A percentile compares a stretch with the other conserved stretches of the same genome.
These are phyloP conservation scores for Lasiodiplodia sp. DNA, from an alignment of 2,329 filamentous ascomycete genomes.

Conservation along the genomic window DNA sequence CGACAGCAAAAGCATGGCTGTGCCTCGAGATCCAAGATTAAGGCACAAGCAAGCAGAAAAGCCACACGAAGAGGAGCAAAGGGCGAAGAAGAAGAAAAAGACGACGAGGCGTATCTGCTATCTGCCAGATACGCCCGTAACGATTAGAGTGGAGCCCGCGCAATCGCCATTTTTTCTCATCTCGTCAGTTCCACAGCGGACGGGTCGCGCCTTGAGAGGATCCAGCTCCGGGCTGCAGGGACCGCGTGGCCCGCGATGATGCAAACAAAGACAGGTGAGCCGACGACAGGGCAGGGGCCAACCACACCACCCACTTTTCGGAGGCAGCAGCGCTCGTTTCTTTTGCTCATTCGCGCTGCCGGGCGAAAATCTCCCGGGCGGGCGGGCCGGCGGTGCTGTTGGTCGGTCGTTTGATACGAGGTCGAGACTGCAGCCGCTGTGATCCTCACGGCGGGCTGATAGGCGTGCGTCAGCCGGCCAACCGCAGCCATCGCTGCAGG, in stretches of 20 bases:
- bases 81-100: conserved; percentile 1
- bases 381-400: conserved; percentile 22
- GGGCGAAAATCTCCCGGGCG: not conserved
- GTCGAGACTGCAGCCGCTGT: conserved; percentile 5
- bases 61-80: not conserved
- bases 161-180: conserved; percentile 4
- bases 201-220: conserved; percentile 3
- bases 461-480: conserved; percentile 10
- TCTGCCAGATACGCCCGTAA: conserved; percentile 25
- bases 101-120: not conserved
- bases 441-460: not conserved
- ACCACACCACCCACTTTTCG: conserved; percentile 25
- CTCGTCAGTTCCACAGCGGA: conserved; percentile 19
- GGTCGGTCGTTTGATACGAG: conserved; percentile 7
- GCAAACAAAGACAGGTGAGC: conserved; percentile 40
- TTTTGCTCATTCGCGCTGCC: conserved; percentile 7
- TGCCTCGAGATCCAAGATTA: conserved; percentile 1
- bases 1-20: conserved; percentile 6
- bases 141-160: conserved; percentile 17
- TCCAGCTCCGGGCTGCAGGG: conserved; percentile 20
- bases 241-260: conserved; percentile 35
- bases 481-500: not conserved
- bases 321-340: conserved; percentile 15
- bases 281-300: conserved; percentile 23
- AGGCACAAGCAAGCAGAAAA: not conserved